Evolutionary conservation across 2,329 filamentous ascomycete species (phyloP).

Genomic region (Aureobasidium lini): DNA sequence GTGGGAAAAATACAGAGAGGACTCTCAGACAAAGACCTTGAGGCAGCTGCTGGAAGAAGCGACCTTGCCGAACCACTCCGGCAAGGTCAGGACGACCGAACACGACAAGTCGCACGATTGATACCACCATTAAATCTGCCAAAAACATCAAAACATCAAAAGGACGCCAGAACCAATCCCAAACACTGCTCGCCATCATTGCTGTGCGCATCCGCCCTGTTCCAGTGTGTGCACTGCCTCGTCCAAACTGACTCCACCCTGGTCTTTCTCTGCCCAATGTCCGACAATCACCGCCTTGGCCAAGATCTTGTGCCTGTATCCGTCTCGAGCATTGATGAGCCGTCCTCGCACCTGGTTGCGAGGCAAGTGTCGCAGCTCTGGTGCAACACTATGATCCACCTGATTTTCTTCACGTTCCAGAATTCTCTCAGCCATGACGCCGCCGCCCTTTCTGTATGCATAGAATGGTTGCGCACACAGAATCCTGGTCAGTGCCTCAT

Average conservation of each 20-base stretch:
- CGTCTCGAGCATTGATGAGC: constrained; percentile 17
- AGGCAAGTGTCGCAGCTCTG: constrained; percentile 14
- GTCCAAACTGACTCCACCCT: background rate
- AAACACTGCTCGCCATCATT: background rate
- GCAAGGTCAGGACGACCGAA: background rate
- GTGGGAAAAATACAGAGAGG: constrained; percentile 23
- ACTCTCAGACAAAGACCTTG: constrained; percentile 26
- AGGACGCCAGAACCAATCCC: background rate
- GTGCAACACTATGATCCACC: constrained; percentile 1
- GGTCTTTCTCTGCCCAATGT: constrained; percentile 19
- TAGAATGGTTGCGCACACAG: constrained; percentile 23
- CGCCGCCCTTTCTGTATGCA: constrained; percentile 24
- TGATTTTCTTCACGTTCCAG: constrained; percentile 17
- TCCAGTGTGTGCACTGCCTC: background rate
- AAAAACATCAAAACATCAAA: background rate
- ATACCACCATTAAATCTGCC: background rate
- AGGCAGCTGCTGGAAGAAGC: constrained; percentile 25
- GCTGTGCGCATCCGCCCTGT: background rate
- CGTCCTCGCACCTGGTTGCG: constrained; percentile 1
- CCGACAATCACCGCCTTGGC: constrained; percentile 18
- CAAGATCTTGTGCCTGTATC: constrained; percentile 23
- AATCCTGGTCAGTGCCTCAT: constrained; percentile 24
- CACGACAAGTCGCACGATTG: background rate
- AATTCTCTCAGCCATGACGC: constrained; percentile 17
- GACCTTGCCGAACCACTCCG: background rate